Evolutionary conservation across 768 basidiomycete genomes (phyloP).

Genomic region (Tricholoma matsutake): DNA sequence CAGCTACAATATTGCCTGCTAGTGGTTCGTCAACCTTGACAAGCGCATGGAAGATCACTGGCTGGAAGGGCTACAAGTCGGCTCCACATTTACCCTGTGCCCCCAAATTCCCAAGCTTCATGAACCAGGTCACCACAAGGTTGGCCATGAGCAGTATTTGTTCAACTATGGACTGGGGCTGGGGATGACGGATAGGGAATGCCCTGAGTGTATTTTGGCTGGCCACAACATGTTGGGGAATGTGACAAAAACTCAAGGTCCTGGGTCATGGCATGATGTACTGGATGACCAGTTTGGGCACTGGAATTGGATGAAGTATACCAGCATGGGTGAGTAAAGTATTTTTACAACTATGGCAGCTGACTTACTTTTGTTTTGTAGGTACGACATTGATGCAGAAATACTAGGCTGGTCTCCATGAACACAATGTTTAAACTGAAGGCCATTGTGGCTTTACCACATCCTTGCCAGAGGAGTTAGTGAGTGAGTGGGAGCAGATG

Average conservation of each 20-base stretch:
- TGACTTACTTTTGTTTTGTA: not conserved
- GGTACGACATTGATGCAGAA: not conserved
- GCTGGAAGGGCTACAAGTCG: not conserved
- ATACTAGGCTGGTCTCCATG: not conserved
- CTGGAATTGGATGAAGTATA: not conserved
- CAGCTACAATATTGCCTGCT: conserved; percentile 21
- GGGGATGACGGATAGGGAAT: not conserved
- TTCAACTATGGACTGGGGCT: not conserved
- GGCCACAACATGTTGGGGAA: no score
- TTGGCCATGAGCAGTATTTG: not conserved
- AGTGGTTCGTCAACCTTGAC: conserved; percentile 7
- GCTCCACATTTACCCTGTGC: not conserved
- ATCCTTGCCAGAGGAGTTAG: not conserved
- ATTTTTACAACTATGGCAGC: no score
- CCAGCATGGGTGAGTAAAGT: no score
- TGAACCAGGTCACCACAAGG: not conserved
- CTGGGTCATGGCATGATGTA: conserved; percentile 10
- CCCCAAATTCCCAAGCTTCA: not conserved
- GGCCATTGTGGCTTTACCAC: not conserved
- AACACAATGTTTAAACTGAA: not conserved
- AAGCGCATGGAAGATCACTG: not conserved
- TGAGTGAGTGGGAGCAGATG: no score
- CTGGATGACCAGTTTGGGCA: not conserved
- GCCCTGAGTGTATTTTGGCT: no score
- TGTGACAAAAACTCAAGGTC: no score